Percentiles rank a stretch among this genome's conserved stretches.
phyloP scores from a whole-genome alignment of 2,329 filamentous ascomycete species.

The Aspergillus sp. region DNA sequence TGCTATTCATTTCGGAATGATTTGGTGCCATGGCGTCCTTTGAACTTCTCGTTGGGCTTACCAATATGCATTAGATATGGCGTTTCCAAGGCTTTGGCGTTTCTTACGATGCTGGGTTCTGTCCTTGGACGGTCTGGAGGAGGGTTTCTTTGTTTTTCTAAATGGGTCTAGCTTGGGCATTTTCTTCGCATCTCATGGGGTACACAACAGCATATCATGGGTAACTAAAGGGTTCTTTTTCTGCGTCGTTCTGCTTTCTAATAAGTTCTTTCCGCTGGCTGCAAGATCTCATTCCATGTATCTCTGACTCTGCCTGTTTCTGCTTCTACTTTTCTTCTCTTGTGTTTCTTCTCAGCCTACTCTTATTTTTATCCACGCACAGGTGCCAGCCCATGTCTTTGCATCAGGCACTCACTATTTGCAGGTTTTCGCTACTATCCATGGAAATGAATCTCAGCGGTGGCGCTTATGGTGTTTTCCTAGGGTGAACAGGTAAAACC shows the following conservation, averaged over 20 bases:
- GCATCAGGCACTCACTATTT: conserved; percentile 5
- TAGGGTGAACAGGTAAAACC: conserved; percentile 14
- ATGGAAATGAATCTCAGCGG: conserved; percentile 29
- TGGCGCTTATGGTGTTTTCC: conserved; percentile 37
- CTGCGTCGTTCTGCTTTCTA: conserved; percentile 15
- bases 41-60: conserved; percentile 19
- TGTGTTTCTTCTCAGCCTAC: conserved; percentile 10
- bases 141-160: conserved; percentile 11
- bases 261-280: neutral
- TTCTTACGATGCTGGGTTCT: conserved; percentile 24
- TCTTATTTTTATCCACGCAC: conserved; percentile 6
- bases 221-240: conserved; percentile 20
- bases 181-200: conserved; percentile 31
- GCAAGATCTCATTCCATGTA: conserved; percentile 26
- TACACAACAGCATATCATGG: conserved; percentile 26
- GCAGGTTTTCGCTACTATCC: conserved; percentile 9
- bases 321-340: conserved; percentile 10
- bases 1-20: neutral
- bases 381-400: neutral
- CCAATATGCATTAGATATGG: conserved; percentile 38
- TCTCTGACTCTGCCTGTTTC: conserved; percentile 16
- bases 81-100: conserved; percentile 33
- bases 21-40: conserved; percentile 18
- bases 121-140: conserved; percentile 30
- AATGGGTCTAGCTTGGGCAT: conserved; percentile 30